Evolutionary conservation across 2,329 filamentous ascomycete genomes (phyloP).

Genomic region (Xylaria digitata): DNA sequence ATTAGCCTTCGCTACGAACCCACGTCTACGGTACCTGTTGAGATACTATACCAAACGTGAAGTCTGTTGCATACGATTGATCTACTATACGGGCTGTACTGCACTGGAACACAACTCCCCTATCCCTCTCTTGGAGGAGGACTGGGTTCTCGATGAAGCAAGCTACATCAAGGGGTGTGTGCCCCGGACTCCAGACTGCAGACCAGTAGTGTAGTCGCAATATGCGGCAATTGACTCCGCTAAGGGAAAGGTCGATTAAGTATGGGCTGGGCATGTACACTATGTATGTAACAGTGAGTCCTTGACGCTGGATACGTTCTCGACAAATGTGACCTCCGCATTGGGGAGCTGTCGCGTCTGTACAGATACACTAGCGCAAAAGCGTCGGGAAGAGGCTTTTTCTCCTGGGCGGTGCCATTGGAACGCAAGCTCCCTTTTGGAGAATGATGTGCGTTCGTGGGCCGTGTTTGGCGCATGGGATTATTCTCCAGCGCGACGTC

Average conservation of each 20-base stretch:
- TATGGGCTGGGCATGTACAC: constrained; percentile 26
- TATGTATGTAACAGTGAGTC: constrained; percentile 26
- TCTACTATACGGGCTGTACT: constrained; percentile 29
- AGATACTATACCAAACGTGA: constrained; percentile 30
- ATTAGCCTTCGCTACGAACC: constrained; percentile 23
- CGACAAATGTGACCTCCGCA: constrained; percentile 46
- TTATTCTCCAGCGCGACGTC: constrained; percentile 28
- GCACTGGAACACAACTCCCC: constrained; percentile 21
- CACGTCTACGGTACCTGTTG: constrained; percentile 22
- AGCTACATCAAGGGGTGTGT: constrained; percentile 28
- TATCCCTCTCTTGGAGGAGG: constrained; percentile 15
- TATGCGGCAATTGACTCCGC: constrained; percentile 32
- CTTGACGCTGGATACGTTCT: constrained; percentile 37
- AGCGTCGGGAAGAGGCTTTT: constrained; percentile 35
- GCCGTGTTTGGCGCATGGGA: constrained; percentile 33
- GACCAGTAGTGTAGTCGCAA: constrained; percentile 12
- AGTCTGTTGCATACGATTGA: constrained; percentile 28
- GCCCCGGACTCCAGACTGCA: constrained; percentile 23
- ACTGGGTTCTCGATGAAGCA: constrained; percentile 23
- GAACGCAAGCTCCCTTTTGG: constrained; percentile 35
- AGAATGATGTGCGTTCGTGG: constrained; percentile 36
- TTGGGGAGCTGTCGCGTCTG: constrained; percentile 41
- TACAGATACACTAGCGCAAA: constrained; percentile 34
- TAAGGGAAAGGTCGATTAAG: constrained; percentile 9
- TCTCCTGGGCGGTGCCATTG: constrained; percentile 30